phyloP scores from a whole-genome alignment of 2,329 filamentous ascomycete species.

The Huntiella omanensis region DNA sequence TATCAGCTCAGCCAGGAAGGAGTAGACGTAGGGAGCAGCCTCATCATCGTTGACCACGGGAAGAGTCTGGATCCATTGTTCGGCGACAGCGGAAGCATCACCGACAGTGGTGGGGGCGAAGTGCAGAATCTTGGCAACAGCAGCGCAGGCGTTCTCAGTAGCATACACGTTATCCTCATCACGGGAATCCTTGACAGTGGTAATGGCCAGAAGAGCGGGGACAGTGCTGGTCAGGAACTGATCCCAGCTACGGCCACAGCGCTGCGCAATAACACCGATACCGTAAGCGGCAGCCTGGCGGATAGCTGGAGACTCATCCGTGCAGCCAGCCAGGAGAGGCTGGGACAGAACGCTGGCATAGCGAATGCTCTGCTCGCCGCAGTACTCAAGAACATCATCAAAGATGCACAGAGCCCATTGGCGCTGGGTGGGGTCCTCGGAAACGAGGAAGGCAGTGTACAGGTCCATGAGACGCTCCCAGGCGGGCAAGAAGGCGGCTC shows the following conservation, averaged over 20 bases:
- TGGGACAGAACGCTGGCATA: constrained; percentile 76
- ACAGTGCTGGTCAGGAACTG: constrained; percentile 69
- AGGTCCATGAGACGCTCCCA: constrained; percentile 77
- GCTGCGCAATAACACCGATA: constrained; percentile 85
- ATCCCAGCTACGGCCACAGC: constrained; percentile 71
- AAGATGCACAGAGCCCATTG: constrained; percentile 99
- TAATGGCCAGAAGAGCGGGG: constrained; percentile 68
- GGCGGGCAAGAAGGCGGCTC: constrained; percentile 59
- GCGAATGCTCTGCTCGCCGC: constrained; percentile 68
- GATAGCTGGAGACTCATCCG: constrained; percentile 72
- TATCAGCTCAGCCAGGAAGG: constrained; percentile 78
- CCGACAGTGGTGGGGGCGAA: constrained; percentile 63
- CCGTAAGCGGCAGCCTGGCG: constrained; percentile 92
- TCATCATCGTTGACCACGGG: constrained; percentile 93
- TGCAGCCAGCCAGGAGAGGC: constrained; percentile 71
- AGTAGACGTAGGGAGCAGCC: constrained; percentile 88
- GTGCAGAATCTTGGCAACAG: constrained; percentile 91
- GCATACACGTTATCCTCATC: constrained; percentile 90
- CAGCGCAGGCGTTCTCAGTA: constrained; percentile 91
- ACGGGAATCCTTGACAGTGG: constrained; percentile 61
- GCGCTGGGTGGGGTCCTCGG: constrained; percentile 68
- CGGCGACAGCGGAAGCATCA: constrained; percentile 56
- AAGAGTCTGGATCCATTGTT: constrained; percentile 79
- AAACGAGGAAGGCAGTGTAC: constrained; percentile 70
- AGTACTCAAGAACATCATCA: constrained; percentile 96